Conservation (phyloP, 2,329 filamentous ascomycete genomes). For the Apiospora koreana region DNA sequence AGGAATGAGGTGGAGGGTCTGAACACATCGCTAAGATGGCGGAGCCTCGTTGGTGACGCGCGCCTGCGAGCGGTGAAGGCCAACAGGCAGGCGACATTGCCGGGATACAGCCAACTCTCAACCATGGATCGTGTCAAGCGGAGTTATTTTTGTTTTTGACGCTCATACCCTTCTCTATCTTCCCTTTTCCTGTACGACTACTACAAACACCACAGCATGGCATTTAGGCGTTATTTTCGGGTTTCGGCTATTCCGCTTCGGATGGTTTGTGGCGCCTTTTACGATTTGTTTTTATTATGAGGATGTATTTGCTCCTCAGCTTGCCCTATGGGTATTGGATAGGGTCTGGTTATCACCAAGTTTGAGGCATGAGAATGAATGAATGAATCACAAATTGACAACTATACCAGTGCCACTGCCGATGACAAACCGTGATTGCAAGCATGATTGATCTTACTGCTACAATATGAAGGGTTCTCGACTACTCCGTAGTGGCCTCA, state of each 20-base stretch:
- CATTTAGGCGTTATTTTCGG: background rate
- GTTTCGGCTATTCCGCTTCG: background rate
- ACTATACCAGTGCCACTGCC: background rate
- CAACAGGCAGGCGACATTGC: background rate
- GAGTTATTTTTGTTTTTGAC: background rate
- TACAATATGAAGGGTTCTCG: background rate
- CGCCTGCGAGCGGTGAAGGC: background rate
- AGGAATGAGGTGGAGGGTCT: background rate
- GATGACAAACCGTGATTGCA: background rate
- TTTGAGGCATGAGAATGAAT: background rate
- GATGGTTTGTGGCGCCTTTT: background rate
- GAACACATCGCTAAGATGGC: background rate
- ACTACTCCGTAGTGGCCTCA: background rate
- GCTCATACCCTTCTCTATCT: background rate
- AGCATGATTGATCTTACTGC: background rate
- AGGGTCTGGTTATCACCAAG: background rate
- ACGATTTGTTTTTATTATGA: no score
- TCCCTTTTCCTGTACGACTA: background rate
- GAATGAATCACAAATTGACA: background rate
- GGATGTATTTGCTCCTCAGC: background rate
- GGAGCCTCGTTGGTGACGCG: background rate
- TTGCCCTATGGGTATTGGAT: background rate
- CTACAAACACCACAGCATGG: background rate
- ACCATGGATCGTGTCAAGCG: background rate
- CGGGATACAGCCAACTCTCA: background rate